These are phyloP conservation scores for Sextonia rubra DNA, from an alignment of 164 flowering plant species.

Conservation along the genomic window DNA sequence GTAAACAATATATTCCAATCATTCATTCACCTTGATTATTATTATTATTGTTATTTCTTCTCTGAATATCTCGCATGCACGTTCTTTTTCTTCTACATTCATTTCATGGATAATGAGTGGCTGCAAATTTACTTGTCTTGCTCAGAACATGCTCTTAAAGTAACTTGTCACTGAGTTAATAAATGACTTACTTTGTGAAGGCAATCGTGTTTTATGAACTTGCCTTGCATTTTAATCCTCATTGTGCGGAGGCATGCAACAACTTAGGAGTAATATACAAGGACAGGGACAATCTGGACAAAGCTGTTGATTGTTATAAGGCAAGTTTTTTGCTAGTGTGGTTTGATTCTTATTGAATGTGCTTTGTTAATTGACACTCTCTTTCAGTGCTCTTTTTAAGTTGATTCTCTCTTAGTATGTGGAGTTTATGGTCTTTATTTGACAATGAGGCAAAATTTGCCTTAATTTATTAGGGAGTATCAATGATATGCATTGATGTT, in stretches of 20 bases:
- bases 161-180: constrained; percentile 9
- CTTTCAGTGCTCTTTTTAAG: neutral
- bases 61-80: neutral
- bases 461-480: neutral
- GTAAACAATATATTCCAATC: constrained; percentile 28
- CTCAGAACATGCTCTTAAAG: neutral
- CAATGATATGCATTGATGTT: neutral
- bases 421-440: too few relatives aligned
- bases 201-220: constrained; percentile 97
- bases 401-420: neutral
- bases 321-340: constrained; percentile 24
- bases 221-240: constrained; percentile 96
- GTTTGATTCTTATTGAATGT: neutral
- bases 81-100: neutral
- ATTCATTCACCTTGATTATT: neutral
- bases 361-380: neutral
- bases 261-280: constrained; percentile 96
- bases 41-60: too few relatives aligned
- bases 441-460: neutral
- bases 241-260: constrained; percentile 99
- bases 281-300: constrained; percentile 98
- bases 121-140: neutral
- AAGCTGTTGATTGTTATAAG: constrained; percentile 99
- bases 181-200: constrained; percentile 40
- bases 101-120: neutral